Base-by-base conservation (phyloP, 192 early-diverging fungal species). In the Coemansia sp. region DNA sequence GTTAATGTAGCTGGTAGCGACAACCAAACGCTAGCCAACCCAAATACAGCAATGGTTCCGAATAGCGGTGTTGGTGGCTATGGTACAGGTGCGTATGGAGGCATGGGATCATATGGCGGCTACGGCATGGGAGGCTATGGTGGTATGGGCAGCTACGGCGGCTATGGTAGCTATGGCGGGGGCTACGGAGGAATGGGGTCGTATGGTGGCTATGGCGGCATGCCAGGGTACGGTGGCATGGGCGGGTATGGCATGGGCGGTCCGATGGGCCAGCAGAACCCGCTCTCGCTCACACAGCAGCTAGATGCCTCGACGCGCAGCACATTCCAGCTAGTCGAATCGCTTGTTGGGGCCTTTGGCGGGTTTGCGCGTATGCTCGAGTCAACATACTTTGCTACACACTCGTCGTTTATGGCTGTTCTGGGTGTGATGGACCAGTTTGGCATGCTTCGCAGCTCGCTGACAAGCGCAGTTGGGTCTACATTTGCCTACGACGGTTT, bases 351-450 rank as follows among this genome's bases (percentile, higher is more conserved):
- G 38, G 92, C 95, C 0, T 99, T 99, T 87, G 95, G 92, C 35
- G 95, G 95, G 13, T 97, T 99, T 84, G 88, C 95, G 9, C 93
- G 94, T 56, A 97, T 99, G 97, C 88, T 99, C 34, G 97, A 97
- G 62, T 95, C 93, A 1, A 99, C 97, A 6, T 97, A 95, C 72
- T 91, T 94, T 84, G 95, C 97, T 18, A 99, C 97, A 0, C 92
- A 95, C 72, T 92, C 91, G 10, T 90, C 85, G 9, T 92, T 93
- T 60, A 92, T 96, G 92, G 93, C 95, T 14, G 95, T 98, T 87
- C 88, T 98, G 16, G 97, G 95, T 35, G 94, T 99, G n/a, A 94
- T 93, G 42, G 97, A 99, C 64, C 97, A 99, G 76, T 92, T 99
- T 65, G 93, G 95, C n/a, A 85, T 93, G 75, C 72, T 99, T 21